Percentiles rank a stretch among this genome's conserved stretches.
Conservation (phyloP, 2,329 filamentous ascomycete species). For the Colletotrichum ledebouriae region DNA sequence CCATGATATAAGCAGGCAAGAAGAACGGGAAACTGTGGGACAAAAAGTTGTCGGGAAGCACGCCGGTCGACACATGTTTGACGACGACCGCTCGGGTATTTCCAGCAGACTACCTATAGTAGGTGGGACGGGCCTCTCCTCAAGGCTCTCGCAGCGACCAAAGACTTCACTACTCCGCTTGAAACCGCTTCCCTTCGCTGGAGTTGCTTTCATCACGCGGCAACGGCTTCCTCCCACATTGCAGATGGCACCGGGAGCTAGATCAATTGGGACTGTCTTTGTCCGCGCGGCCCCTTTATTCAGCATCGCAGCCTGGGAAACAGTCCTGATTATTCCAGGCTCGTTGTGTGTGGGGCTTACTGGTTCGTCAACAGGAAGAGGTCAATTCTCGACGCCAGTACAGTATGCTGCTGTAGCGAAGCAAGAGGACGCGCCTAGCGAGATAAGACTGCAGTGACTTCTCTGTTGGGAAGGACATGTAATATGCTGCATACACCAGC, state of each 20-base stretch:
- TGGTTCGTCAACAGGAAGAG: too few species aligned
- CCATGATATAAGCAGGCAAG: neutral
- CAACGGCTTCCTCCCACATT: neutral
- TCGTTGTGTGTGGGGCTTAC: too few species aligned
- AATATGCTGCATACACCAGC: constrained; percentile 14
- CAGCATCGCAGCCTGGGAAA: neutral
- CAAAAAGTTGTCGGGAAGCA: neutral
- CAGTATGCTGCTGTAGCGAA: neutral
- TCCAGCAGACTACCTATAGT: neutral
- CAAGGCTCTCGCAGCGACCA: neutral
- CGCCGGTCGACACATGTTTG: neutral
- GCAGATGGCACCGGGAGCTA: constrained; percentile 12
- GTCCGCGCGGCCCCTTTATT: neutral
- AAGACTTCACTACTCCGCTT: neutral
- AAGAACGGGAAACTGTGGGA: constrained; percentile 1
- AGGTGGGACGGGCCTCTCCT: constrained; percentile 2
- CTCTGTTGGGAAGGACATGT: constrained; percentile 13
- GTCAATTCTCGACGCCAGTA: too few species aligned
- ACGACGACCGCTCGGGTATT: neutral
- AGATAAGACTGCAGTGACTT: constrained; percentile 28
- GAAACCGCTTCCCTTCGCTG: neutral
- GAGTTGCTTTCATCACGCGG: neutral
- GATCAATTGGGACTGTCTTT: neutral
- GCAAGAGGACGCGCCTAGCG: neutral
- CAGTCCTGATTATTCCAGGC: too few species aligned